These are phyloP conservation scores for Phytophthora tubulina DNA, from an alignment of 352 stramenopile species.

Conservation along the genomic window DNA sequence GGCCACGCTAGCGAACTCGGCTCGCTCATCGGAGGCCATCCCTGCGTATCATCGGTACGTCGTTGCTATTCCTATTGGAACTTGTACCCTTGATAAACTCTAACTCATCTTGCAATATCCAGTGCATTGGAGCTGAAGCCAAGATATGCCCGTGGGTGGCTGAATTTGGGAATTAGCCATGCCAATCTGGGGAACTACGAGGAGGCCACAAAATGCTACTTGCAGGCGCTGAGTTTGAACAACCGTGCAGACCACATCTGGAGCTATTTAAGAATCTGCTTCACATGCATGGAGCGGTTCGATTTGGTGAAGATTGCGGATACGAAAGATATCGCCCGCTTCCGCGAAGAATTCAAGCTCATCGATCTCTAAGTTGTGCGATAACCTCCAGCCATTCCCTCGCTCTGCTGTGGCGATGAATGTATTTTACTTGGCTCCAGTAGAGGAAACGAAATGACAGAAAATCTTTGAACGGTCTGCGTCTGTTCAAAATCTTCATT, in stretches of 20 bases:
- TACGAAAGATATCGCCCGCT: conserved; percentile 81
- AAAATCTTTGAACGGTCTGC: conserved; percentile 40
- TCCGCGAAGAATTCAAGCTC: conserved; percentile 89
- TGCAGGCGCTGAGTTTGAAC: conserved; percentile 97
- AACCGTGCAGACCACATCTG: conserved; percentile 96
- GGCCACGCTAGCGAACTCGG: conserved; percentile 97
- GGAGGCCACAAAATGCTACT: conserved; percentile 96
- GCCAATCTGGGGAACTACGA: conserved; percentile 96
- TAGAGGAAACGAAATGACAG: conserved; percentile 33
- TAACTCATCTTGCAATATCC: conserved; percentile 32
- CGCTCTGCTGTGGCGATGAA: conserved; percentile 13
- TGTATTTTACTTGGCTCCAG: conserved; percentile 40
- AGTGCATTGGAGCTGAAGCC: conserved; percentile 96
- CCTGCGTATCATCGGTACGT: conserved; percentile 90
- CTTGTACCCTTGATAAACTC: neutral
- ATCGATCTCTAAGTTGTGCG: conserved; percentile 69
- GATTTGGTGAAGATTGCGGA: conserved; percentile 95
- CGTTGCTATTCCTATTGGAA: conserved; percentile 3
- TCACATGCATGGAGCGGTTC: conserved; percentile 97
- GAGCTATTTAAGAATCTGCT: conserved; percentile 98
- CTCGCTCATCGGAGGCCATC: conserved; percentile 93
- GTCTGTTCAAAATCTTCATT: conserved; percentile 27
- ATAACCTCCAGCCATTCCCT: neutral
- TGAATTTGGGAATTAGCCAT: conserved; percentile 98
- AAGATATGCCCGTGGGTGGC: conserved; percentile 96